Evolutionary conservation across 2,329 filamentous ascomycete genomes (phyloP), one percentile per base, ranked within the genome.

Genomic region (Colletotrichum tofieldiae): DNA sequence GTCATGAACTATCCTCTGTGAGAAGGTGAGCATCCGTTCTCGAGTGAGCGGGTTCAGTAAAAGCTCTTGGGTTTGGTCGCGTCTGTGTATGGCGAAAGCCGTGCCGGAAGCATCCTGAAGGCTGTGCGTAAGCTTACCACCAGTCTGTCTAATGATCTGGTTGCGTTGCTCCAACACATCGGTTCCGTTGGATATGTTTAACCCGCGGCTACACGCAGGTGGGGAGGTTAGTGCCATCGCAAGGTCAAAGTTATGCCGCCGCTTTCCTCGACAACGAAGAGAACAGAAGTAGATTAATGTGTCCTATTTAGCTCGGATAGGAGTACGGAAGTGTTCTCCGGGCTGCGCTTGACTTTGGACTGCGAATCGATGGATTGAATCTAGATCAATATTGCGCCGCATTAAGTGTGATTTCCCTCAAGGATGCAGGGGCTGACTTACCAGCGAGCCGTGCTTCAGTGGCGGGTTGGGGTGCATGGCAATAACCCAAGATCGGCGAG

Each of bases 1-100:
- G 56, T 60, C 4, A 43, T 75, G 43, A 59, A 74, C 8, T 75
- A 69, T 26, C 75, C 77, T 5, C 64, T 77, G 14, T 77, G 76
- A 35, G 76, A 79, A 60, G 62, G 72, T 23, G 68, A 77, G 47
- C 69, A 77, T 59, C 76, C 76, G 0, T 75, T 77, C 37, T 71
- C 71, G 9, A 73, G 65, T 20, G 75, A 76, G 43, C 70, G 62
- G 12, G 75, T 78, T n/a, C 73, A 75, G 16, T 54, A 61, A 6
- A 78, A 79, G 61, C 76, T 78, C 51, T 59, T 75, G n/a, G 71
- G 76, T 37, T 62, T 78, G 41, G 76, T 75, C 20, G 56, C 52
- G 18, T 61, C 74, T 12, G 72, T 76, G 9, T 77, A 69, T 39
- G 69, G 52, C 45, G 23, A 35, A 6, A 9, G 26, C 5, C 56